Conservation (phyloP, 805 yeast genomes). For the Nakazawaea sp. region DNA sequence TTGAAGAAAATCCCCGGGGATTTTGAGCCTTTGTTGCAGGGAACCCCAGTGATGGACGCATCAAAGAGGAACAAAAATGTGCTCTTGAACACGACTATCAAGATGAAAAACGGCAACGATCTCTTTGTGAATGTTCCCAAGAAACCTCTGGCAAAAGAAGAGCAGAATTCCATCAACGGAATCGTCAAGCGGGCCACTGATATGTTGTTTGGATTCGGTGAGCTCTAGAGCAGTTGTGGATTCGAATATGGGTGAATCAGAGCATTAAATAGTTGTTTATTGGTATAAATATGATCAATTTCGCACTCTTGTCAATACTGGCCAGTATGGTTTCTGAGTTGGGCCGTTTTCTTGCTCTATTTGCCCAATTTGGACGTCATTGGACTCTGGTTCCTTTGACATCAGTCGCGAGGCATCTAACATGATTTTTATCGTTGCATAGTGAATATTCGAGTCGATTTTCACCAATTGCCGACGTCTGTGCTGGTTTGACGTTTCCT, state of each 20-base stretch:
- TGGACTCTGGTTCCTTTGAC: not conserved
- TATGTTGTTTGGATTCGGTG: slow-evolving; percentile 9
- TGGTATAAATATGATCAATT: not conserved
- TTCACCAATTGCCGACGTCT: slow-evolving; percentile 4
- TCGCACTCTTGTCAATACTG: slow-evolving; percentile 5
- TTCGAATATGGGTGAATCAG: no score
- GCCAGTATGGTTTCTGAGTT: slow-evolving; percentile 10
- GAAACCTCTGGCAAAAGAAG: slow-evolving; percentile 4
- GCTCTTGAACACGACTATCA: slow-evolving; percentile 17
- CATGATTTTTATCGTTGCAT: slow-evolving; percentile 8
- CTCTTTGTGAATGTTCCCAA: slow-evolving; percentile 23
- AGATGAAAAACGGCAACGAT: slow-evolving; percentile 34
- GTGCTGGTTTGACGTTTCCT: no score
- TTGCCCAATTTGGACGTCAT: not conserved
- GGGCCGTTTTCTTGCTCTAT: not conserved
- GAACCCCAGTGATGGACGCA: slow-evolving; percentile 10
- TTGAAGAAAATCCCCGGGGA: slow-evolving; percentile 8
- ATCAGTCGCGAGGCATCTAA: slow-evolving; percentile 6
- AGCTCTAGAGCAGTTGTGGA: not conserved
- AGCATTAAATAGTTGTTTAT: not conserved
- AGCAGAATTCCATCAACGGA: not conserved
- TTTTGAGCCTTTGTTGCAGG: slow-evolving; percentile 7
- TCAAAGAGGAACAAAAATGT: slow-evolving; percentile 12
- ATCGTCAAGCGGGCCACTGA: slow-evolving; percentile 5
- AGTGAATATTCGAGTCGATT: slow-evolving; percentile 10